These are phyloP conservation scores for Solanum virginianum DNA, from an alignment of 257 asterid species.

Conservation along the genomic window DNA sequence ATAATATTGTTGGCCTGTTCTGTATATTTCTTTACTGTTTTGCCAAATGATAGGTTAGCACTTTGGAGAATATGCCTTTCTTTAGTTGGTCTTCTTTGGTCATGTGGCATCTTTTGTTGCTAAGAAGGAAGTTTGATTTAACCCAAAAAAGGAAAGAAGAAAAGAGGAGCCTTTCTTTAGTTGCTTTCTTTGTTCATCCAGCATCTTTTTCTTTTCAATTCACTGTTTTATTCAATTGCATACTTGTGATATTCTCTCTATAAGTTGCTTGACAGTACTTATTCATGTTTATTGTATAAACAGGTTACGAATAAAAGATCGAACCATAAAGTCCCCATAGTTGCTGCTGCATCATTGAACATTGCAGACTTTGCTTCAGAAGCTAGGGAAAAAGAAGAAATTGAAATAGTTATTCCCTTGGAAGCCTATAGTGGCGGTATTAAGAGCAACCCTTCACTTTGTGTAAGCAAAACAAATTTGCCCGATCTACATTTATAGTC, in stretches of 20 bases:
- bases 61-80: neutral
- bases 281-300: neutral
- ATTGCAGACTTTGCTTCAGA: conserved; percentile 40
- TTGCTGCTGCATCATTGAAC: conserved; percentile 40
- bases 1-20: neutral
- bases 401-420: conserved; percentile 34
- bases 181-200: neutral
- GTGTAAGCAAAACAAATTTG: conserved; percentile 25
- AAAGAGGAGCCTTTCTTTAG: neutral
- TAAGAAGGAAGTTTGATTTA: neutral
- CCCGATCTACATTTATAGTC: neutral
- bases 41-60: neutral
- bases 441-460: conserved; percentile 19
- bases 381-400: conserved; percentile 13
- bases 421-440: neutral
- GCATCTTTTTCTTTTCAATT: neutral
- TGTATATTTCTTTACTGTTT: neutral
- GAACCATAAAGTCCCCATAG: conserved; percentile 20
- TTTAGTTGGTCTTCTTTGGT: neutral
- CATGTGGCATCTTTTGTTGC: neutral
- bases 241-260: neutral
- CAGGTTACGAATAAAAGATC: conserved; percentile 8
- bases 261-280: neutral
- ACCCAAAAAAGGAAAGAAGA: neutral
- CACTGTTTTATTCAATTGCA: neutral